phyloP scores from a whole-genome alignment of 208 protist species.

The Strigomonas galati region DNA sequence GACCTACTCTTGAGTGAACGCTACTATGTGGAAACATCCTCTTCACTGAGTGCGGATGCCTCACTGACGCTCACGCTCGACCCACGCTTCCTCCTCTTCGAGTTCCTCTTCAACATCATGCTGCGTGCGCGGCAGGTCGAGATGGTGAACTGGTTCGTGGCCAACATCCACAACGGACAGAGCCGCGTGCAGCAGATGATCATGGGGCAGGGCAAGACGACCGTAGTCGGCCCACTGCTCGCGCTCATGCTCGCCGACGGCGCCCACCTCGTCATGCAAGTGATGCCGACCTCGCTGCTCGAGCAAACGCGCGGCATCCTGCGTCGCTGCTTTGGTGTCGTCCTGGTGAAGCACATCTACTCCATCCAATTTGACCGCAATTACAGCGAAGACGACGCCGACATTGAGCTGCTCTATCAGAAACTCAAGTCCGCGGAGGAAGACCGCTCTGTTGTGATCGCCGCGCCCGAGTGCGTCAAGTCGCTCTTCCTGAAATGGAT shows the following conservation, averaged over 20 bases:
- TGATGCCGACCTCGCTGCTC: slow-evolving; percentile 92
- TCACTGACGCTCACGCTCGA: slow-evolving; percentile 42
- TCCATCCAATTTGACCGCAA: slow-evolving; percentile 78
- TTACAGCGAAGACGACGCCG: slow-evolving; percentile 36
- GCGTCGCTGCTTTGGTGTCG: slow-evolving; percentile 86
- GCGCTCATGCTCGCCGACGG: slow-evolving; percentile 93
- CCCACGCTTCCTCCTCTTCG: slow-evolving; percentile 91
- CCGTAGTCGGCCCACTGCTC: slow-evolving; percentile 91
- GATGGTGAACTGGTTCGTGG: slow-evolving; percentile 89
- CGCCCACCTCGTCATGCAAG: slow-evolving; percentile 88
- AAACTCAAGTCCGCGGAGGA: slow-evolving; percentile 70
- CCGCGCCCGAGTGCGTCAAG: slow-evolving; percentile 91
- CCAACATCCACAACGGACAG: slow-evolving; percentile 48
- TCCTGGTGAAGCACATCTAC: slow-evolving; percentile 91
- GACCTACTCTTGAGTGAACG: slow-evolving; percentile 56
- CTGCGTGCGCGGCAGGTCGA: slow-evolving; percentile 92
- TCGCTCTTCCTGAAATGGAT: slow-evolving; percentile 92
- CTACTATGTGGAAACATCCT: slow-evolving; percentile 40
- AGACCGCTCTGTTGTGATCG: slow-evolving; percentile 74
- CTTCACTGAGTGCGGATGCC: not conserved
- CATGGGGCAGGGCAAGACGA: slow-evolving; percentile 96
- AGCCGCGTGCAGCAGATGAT: slow-evolving; percentile 95
- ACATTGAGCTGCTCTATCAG: slow-evolving; percentile 42
- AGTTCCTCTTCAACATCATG: slow-evolving; percentile 93
- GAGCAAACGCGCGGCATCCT: slow-evolving; percentile 90